These are phyloP conservation scores for Coemansia javaensis DNA, from an alignment of 192 early-diverging fungal genomes.

Conservation along the genomic window DNA sequence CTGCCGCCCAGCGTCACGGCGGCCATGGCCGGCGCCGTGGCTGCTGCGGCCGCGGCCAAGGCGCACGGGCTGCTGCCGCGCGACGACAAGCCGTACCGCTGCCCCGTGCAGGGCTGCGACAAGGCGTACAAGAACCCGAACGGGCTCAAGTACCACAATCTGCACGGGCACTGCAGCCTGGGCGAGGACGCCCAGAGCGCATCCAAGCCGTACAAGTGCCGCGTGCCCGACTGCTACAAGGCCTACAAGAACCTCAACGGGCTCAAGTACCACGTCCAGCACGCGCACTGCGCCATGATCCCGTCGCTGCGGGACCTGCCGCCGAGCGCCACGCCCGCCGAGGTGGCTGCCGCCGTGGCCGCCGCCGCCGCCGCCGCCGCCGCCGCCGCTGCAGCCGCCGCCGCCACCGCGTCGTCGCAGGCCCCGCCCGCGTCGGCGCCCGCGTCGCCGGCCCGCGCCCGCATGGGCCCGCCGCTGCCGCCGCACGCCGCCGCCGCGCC, in stretches of 20 bases:
- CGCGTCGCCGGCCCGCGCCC: conserved; percentile 8
- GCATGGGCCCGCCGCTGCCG: background rate
- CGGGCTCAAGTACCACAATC: conserved; percentile 96
- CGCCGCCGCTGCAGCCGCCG: conserved; percentile 42
- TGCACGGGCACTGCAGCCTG: conserved; percentile 83
- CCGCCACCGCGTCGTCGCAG: conserved; percentile 12
- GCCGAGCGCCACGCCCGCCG: conserved; percentile 53
- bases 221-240: conserved; percentile 80
- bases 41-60: conserved; percentile 41
- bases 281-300: conserved; percentile 68
- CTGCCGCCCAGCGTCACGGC: conserved; percentile 52
- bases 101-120: conserved; percentile 77
- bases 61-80: conserved; percentile 41
- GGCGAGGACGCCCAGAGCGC: conserved; percentile 56
- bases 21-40: conserved; percentile 49
- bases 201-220: conserved; percentile 71
- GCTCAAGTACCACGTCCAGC: conserved; percentile 92
- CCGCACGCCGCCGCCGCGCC: background rate
- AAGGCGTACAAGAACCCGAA: conserved; percentile 99
- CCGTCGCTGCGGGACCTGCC: conserved; percentile 41
- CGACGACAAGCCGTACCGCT: conserved; percentile 86
- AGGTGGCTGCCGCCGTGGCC: conserved; percentile 58
- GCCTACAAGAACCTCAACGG: conserved; percentile 97
- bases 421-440: conserved; percentile 7
- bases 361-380: conserved; percentile 54